Evolutionary conservation across 805 yeast species (phyloP).

Genomic region (Ogataea haglerorum): DNA sequence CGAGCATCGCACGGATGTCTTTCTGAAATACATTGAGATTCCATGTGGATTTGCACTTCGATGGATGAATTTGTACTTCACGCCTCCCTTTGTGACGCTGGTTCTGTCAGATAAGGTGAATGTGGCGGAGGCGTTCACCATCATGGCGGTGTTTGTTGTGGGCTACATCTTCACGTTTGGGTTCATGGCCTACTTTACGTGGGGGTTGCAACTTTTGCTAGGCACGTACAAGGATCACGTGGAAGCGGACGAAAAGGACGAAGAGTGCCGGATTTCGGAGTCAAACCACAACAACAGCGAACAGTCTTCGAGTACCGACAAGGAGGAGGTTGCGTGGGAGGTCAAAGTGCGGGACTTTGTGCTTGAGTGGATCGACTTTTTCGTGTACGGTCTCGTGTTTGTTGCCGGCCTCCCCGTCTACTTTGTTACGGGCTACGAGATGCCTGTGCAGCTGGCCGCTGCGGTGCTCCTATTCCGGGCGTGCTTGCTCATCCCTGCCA

Average conservation of each 20-base stretch:
- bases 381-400: slow-evolving; percentile 44
- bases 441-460: slow-evolving; percentile 61
- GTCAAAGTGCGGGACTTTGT: slow-evolving; percentile 20
- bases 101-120: slow-evolving; percentile 66
- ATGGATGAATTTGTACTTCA: slow-evolving; percentile 78
- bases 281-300: not conserved
- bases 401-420: slow-evolving; percentile 59
- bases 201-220: slow-evolving; percentile 37
- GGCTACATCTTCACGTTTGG: slow-evolving; percentile 57
- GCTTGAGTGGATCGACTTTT: slow-evolving; percentile 52
- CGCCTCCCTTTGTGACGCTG: slow-evolving; percentile 70
- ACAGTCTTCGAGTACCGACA: no score
- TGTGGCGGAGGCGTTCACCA: slow-evolving; percentile 65
- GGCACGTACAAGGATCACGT: slow-evolving; percentile 22
- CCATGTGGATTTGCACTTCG: slow-evolving; percentile 65
- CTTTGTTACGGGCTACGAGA: slow-evolving; percentile 51
- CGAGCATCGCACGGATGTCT: slow-evolving; percentile 25
- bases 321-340: slow-evolving; percentile 7
- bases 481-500: slow-evolving; percentile 43
- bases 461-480: slow-evolving; percentile 56
- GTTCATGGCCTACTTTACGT: slow-evolving; percentile 46
- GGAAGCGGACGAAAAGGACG: slow-evolving; percentile 26
- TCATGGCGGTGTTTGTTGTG: slow-evolving; percentile 67
- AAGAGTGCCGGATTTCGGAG: slow-evolving; percentile 8
- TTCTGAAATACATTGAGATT: slow-evolving; percentile 44